Evolutionary conservation across 257 asterid genomes (phyloP).

Genomic region (Lycium ferocissimum): DNA sequence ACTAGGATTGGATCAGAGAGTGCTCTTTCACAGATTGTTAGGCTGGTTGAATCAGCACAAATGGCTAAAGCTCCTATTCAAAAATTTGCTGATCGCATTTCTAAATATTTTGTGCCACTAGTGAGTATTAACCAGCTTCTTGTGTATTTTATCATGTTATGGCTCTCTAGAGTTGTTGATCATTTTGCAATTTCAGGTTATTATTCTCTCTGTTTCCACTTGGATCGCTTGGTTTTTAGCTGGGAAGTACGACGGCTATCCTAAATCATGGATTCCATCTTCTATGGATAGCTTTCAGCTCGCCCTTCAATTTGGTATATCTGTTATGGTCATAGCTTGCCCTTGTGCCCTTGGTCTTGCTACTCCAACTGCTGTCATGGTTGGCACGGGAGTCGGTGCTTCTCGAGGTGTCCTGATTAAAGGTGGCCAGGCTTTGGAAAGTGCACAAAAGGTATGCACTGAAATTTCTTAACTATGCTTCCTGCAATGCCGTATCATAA

Average conservation of each 20-base stretch:
- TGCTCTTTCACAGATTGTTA: constrained; percentile 68
- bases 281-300: constrained; percentile 51
- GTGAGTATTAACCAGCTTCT: constrained; percentile 39
- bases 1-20: constrained; percentile 74
- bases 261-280: constrained; percentile 48
- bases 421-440: constrained; percentile 50
- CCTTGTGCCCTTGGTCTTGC: constrained; percentile 63
- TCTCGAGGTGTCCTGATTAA: constrained; percentile 46
- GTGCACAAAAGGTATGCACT: constrained; percentile 41
- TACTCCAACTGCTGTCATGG: constrained; percentile 64
- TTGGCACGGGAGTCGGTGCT: constrained; percentile 58
- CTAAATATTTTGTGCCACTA: constrained; percentile 52
- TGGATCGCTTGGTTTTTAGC: constrained; percentile 53
- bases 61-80: constrained; percentile 73
- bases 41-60: constrained; percentile 64
- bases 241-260: constrained; percentile 40
- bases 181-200: constrained; percentile 40
- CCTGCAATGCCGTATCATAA: not conserved
- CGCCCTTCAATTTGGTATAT: constrained; percentile 55
- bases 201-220: constrained; percentile 46
- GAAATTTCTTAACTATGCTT: not conserved
- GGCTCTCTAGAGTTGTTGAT: not conserved
- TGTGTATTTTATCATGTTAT: not conserved
- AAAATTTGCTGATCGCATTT: constrained; percentile 57
- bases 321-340: constrained; percentile 58